These are phyloP conservation scores for Scolecobasidium constrictum DNA, from an alignment of 2,329 filamentous ascomycete genomes.

Conservation along the genomic window DNA sequence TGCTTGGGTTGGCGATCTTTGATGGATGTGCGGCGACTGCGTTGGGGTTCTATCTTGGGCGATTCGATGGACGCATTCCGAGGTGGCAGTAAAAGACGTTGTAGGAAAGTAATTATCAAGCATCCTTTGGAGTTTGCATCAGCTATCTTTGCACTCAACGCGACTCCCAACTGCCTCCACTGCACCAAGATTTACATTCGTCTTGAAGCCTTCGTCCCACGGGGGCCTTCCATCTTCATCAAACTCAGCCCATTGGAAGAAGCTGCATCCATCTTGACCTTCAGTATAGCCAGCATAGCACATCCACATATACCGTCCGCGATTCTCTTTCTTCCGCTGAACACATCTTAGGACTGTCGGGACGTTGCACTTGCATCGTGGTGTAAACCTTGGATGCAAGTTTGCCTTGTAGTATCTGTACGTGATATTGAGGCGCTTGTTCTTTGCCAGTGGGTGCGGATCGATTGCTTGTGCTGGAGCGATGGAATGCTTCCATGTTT, in stretches of 20 bases:
- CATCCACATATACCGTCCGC: constrained; percentile 87
- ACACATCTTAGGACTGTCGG: constrained; percentile 64
- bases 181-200: not conserved
- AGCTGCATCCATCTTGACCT: constrained; percentile 50
- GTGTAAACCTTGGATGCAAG: constrained; percentile 68
- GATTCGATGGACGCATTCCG: constrained; percentile 7
- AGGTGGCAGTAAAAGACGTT: too few relatives aligned
- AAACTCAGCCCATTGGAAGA: constrained; percentile 80
- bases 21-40: not conserved
- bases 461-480: constrained; percentile 64
- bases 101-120: too few relatives aligned
- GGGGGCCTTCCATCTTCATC: constrained; percentile 75
- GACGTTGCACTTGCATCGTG: constrained; percentile 64
- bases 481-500: constrained; percentile 90
- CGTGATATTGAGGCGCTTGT: constrained; percentile 81
- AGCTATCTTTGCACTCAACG: too few relatives aligned
- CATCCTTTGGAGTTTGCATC: too few relatives aligned
- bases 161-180: too few relatives aligned
- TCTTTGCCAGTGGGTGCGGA: constrained; percentile 72
- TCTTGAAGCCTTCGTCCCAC: constrained; percentile 33
- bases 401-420: constrained; percentile 75
- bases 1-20: not conserved
- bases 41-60: not conserved
- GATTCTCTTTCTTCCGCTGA: constrained; percentile 64
- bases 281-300: constrained; percentile 68